phyloP scores from a whole-genome alignment of 148 eudicot genomes.

The Hydrangea macrophylla region DNA sequence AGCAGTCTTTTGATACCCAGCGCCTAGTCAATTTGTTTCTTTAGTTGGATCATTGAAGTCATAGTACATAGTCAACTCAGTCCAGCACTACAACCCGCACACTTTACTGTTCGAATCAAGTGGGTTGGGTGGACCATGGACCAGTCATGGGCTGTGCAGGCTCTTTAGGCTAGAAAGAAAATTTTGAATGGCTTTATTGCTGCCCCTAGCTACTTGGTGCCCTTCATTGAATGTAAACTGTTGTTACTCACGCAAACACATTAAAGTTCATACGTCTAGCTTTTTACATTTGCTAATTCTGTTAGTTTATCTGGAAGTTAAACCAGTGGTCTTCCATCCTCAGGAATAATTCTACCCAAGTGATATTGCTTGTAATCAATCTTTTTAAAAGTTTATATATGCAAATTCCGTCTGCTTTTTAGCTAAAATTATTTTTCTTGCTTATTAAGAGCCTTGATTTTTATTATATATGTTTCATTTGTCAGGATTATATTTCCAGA shows the following conservation, averaged over 20 bases:
- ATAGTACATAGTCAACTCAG: not conserved
- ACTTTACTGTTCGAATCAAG: not conserved
- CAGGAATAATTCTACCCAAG: not conserved
- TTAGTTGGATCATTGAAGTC: conserved; percentile 5
- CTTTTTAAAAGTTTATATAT: not conserved
- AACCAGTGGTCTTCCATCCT: not conserved
- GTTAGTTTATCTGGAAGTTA: not conserved
- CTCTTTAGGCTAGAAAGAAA: not conserved
- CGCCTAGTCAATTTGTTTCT: conserved; percentile 1
- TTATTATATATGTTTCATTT: conserved; percentile 9
- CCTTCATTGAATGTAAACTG: not conserved
- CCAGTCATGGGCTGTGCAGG: not conserved
- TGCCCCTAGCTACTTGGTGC: not conserved
- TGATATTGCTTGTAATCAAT: not conserved
- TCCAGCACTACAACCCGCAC: not conserved
- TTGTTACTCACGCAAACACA: not conserved
- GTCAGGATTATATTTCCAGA: conserved; percentile 64
- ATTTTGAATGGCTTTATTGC: not conserved
- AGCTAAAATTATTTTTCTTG: not conserved
- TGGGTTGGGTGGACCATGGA: not conserved
- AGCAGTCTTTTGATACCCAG: not conserved
- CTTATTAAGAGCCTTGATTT: not conserved
- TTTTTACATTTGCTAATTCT: not conserved
- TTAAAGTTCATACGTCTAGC: not conserved
- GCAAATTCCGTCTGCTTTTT: not conserved